Base-by-base conservation (phyloP, 805 yeast species). In the Candida xiaguanensis region DNA sequence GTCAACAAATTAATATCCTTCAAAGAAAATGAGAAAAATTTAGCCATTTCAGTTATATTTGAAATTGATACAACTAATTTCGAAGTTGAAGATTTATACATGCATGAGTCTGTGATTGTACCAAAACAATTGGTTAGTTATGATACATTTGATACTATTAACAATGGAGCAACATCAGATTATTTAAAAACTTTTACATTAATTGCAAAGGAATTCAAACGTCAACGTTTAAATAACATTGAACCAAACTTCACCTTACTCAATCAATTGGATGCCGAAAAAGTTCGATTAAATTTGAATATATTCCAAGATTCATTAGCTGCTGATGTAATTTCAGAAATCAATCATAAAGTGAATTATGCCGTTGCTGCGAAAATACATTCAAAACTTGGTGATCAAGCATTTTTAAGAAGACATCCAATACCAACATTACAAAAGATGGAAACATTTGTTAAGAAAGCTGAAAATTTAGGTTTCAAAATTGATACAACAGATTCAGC, bases 211-310 rank as follows among this genome's bases (percentile, higher is more conserved):
- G 85, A 83, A 45, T 78, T 85, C 59, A 78, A 82, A 44, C 77
- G 84, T 45, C 83, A 80, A 53, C 69, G 95, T 52, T 63, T 82
- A 42, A 69, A 68, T 34, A 76, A 79, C 9, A 72, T 71, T 25
- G 57, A 64, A 13, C 77, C 80, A 3, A 65, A 71, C 24, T 66
- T 88, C 47, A 77, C 90, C 1, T 64, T 90, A 33, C 68, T 89
- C 49, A 87, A 85, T 53, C 87, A 81, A 51, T 63, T 88, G 41
- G 97, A 90, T 59, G 96, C 90, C 53, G 96, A 89, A 51, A 79
- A 77, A 46, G 86, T 82, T 8, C 74, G 81, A 34, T 74, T 85
- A 39, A 77, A 79, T 47, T 67, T 86, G 56, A 88, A 88, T 54
- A 75, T 88, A 16, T 85, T 83, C 59, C 80, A 83, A 43, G 72